These are phyloP conservation scores for Mitragyna speciosa DNA, from an alignment of 257 asterid genomes.

Conservation along the genomic window DNA sequence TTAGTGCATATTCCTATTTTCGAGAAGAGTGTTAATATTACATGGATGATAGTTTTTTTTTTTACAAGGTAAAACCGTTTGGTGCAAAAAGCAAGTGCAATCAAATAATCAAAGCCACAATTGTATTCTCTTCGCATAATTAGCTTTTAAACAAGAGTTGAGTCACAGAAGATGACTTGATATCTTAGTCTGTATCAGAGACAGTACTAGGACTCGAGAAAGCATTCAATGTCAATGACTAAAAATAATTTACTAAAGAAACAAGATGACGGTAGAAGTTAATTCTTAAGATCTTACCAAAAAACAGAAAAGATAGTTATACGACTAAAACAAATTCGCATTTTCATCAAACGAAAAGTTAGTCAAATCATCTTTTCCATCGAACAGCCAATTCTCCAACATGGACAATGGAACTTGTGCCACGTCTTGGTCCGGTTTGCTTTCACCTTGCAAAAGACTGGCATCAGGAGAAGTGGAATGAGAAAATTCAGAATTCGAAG, in stretches of 20 bases:
- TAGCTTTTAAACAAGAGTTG: background rate
- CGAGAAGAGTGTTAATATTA: no score
- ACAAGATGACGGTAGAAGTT: background rate
- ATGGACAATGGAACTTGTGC: slow-evolving; percentile 42
- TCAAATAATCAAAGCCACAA: background rate
- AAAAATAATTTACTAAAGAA: slow-evolving; percentile 8
- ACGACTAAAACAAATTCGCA: slow-evolving; percentile 42
- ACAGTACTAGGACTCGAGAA: background rate
- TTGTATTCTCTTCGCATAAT: background rate
- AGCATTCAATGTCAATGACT: slow-evolving; percentile 23
- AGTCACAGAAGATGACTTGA: background rate
- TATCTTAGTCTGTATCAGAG: background rate
- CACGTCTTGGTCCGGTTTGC: slow-evolving; percentile 31
- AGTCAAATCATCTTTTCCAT: slow-evolving; percentile 50
- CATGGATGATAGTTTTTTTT: no score
- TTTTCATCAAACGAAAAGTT: slow-evolving; percentile 45
- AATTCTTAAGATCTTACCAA: background rate
- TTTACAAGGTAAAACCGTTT: no score
- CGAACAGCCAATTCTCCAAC: slow-evolving; percentile 75
- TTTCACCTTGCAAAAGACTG: slow-evolving; percentile 35
- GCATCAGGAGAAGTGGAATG: slow-evolving; percentile 48
- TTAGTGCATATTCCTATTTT: no score
- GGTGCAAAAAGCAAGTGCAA: background rate
- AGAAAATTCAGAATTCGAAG: slow-evolving; percentile 50
- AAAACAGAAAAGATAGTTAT: background rate